Base-by-base conservation (phyloP, 371 early-diverging fungal genomes). In the Mucor racemosus region DNA sequence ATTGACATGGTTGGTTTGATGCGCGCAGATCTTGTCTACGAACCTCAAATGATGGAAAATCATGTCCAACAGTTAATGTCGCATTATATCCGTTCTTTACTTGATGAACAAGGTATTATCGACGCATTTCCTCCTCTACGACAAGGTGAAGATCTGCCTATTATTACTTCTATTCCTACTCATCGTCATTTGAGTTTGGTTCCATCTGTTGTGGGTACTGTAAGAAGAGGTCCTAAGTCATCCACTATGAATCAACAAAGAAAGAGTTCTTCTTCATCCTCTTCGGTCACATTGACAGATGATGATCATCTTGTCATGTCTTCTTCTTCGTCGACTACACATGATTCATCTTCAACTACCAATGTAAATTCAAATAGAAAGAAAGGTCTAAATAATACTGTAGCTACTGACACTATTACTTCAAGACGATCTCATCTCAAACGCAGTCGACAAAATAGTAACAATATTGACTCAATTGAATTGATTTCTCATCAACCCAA, bases 111-210 rank as follows among this genome's bases (percentile, higher is more conserved):
- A 46, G 77, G 77, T 11, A 81, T 75, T 39, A 68, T 81, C 15
- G 82, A 81, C 60, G 82, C 77, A 2, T 81, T 81, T 31, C 76
- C 79, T n/a, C 82, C 82, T 50, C 65, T 60, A 26, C 72, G 65
- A 62, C 26, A 56, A n/a, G 65, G 59, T 13, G 68, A 70, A 33
- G 35, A 64, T 10, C 34, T 81, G 11, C 82, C 82, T 21, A 56
- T 34, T 15, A 67, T 79, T 10, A 74, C 74, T 0, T 62, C 71
- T 5, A 35, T 81, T 15, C 66, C 76, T 8, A 64, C 79, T 5
- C 82, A 81, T 61, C 72, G 82, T 1, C 82, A 81, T 44, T 61
- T 81, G 11, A 76, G 77, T 41, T 31, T 81, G 57, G 79, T 81
- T 0, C 79, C 82, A n/a, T 65, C 73, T 3, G 71, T 76, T 0